Evolutionary conservation across 164 flowering plant species (phyloP), one percentile per base, ranked within the genome.

Genomic region (Saururus chinensis): DNA sequence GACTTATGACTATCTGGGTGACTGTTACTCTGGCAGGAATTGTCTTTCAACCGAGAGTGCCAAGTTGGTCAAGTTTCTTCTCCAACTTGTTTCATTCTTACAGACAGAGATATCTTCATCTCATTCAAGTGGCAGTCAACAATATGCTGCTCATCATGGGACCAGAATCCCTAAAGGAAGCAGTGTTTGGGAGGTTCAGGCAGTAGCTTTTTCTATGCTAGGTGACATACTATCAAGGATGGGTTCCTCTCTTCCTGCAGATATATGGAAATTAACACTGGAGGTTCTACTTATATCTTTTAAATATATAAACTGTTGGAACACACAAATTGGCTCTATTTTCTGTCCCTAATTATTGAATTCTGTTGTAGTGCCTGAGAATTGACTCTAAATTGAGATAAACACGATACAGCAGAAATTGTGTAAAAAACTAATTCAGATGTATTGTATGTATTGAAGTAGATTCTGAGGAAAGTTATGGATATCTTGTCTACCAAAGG

Each of bases 381-480:
- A 54, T 25, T 23, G 35, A 11, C 17, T 24, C 4, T 12, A 24
- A 1, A 16, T 24, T 23, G 14, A 24, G 8, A 53, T 6, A n/a
- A n/a, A 22, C 4, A 19, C 19, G 0, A 22, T 53, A 22, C 20
- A 19, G 19, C 56, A n/a, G 24, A 9, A 7, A 20, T 9, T 49
- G 11, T 5, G 4, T 55, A 30, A 9, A 55, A 25, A 58, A 16
- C 12, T 58, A 10, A 16, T 30, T 58, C 21, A 19, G 17, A 26
- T 37, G 14, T 21, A 30, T 57, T 57, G 21, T 49, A 20, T 62
- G 17, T 66, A n/a, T 57, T 65, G 61, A 52, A 26, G 63, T 77
- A 92, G 96, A 87, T 82, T 60, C 63, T 86, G 63, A 71, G 97
- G 62, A 88, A 81, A 74, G 70, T 81, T 61, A 73, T 85, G 86